Percentiles rank a stretch among this genome's conserved stretches.
Evolutionary conservation across 768 basidiomycete species (phyloP).

Genomic region (Postia placenta): DNA sequence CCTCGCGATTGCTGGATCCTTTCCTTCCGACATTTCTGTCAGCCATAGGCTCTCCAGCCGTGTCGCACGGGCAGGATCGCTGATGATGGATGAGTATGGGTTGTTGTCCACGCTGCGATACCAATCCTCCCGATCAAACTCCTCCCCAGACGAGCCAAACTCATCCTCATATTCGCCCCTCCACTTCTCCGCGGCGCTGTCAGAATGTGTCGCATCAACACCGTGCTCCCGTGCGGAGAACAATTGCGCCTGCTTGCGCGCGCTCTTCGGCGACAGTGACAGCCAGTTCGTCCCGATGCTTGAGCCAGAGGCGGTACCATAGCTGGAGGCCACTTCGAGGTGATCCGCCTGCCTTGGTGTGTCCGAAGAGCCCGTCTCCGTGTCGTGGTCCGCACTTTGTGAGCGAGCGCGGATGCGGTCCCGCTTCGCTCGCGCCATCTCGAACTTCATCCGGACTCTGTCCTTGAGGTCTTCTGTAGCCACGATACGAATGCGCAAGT

Average conservation of each 20-base stretch:
- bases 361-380: conserved; percentile 1
- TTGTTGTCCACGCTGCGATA: conserved; percentile 35
- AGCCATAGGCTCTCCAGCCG: conserved; percentile 78
- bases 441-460: conserved; percentile 41
- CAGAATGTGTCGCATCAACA: conserved; percentile 19
- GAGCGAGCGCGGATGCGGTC: conserved; percentile 18
- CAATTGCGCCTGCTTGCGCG: conserved; percentile 38
- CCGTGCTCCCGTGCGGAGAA: conserved; percentile 29
- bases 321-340: conserved; percentile 12
- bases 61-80: conserved; percentile 78
- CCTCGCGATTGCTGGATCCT: conserved; percentile 59
- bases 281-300: conserved; percentile 36
- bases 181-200: conserved; percentile 16
- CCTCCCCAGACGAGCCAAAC: conserved; percentile 22
- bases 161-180: conserved; percentile 24
- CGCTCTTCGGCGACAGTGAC: conserved; percentile 49
- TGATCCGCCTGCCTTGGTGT: conserved; percentile 7
- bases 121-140: conserved; percentile 30
- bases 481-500: conserved; percentile 79
- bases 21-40: conserved; percentile 84
- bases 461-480: conserved; percentile 73
- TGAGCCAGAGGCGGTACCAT: conserved; percentile 13
- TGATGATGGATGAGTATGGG: conserved; percentile 59
- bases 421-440: conserved; percentile 27
- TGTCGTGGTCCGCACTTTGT: conserved; percentile 2